phyloP scores from a whole-genome alignment of 352 stramenopile species.

The Phytopythium chamaehyphon region DNA sequence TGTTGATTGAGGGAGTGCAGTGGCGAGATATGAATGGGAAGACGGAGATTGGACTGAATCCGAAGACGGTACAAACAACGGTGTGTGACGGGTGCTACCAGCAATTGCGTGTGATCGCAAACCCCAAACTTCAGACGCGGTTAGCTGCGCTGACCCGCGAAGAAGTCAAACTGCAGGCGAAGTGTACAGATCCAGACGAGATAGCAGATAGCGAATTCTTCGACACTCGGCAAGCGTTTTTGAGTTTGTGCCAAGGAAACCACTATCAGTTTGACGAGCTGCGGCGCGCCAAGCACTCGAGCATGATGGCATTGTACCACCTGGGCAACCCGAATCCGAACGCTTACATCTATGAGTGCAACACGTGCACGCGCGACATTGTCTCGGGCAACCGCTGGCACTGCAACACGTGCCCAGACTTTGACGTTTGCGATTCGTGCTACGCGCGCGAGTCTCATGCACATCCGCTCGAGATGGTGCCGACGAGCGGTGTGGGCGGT shows the following conservation, averaged over 20 bases:
- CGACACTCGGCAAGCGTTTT: constrained; percentile 96
- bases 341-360: constrained; percentile 86
- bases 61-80: constrained; percentile 61
- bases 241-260: constrained; percentile 96
- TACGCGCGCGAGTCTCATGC: constrained; percentile 82
- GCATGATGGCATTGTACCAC: constrained; percentile 99
- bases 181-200: constrained; percentile 76
- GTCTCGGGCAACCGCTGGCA: constrained; percentile 85
- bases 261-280: constrained; percentile 99
- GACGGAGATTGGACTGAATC: constrained; percentile 56
- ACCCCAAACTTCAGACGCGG: constrained; percentile 39
- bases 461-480: constrained; percentile 78
- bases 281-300: constrained; percentile 97
- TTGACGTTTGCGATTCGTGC: constrained; percentile 87
- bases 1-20: constrained; percentile 57
- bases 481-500: constrained; percentile 40
- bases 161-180: constrained; percentile 55
- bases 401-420: constrained; percentile 86
- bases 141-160: constrained; percentile 54
- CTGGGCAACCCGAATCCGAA: constrained; percentile 94
- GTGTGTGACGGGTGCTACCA: constrained; percentile 82
- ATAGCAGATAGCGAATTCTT: constrained; percentile 90
- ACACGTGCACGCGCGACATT: constrained; percentile 81
- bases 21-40: constrained; percentile 66
- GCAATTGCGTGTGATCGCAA: constrained; percentile 48